These are phyloP conservation scores for Blepharisma japonicum DNA, from an alignment of 73 alveolate species.

Conservation along the genomic window DNA sequence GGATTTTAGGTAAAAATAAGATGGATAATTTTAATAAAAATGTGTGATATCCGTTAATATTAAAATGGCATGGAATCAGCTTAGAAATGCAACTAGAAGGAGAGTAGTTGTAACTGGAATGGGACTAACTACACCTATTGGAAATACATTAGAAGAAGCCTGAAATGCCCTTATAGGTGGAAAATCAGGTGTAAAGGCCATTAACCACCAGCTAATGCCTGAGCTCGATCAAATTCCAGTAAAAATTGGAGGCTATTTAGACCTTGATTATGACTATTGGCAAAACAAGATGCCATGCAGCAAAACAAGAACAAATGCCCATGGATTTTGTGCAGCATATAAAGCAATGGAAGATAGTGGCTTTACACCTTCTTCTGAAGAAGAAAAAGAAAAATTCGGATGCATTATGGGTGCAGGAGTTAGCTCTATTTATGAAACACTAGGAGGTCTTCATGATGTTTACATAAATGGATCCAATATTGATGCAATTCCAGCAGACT, in stretches of 20 bases:
- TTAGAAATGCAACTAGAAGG: background rate
- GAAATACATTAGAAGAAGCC: conserved; percentile 40
- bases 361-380: background rate
- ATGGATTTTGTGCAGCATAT: conserved; percentile 46
- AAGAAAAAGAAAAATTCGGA: conserved; percentile 36
- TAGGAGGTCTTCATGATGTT: conserved; percentile 27
- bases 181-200: conserved; percentile 47
- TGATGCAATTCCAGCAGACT: conserved; percentile 37
- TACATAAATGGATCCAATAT: conserved; percentile 29
- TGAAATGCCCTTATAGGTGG: conserved; percentile 56
- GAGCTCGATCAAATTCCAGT: conserved; percentile 41
- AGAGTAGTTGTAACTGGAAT: conserved; percentile 83
- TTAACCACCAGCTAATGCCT: conserved; percentile 32
- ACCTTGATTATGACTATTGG: conserved; percentile 21
- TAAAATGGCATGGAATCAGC: background rate
- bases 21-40: too few relatives aligned
- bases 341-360: conserved; percentile 47
- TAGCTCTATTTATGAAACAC: conserved; percentile 32
- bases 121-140: conserved; percentile 63
- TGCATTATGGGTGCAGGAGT: conserved; percentile 47
- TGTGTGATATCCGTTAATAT: background rate
- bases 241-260: conserved; percentile 40
- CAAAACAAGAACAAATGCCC: conserved; percentile 32
- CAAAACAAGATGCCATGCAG: conserved; percentile 20
- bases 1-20: too few relatives aligned